Conservation (phyloP, 2,329 filamentous ascomycete genomes). For the Penicillium sp. region DNA sequence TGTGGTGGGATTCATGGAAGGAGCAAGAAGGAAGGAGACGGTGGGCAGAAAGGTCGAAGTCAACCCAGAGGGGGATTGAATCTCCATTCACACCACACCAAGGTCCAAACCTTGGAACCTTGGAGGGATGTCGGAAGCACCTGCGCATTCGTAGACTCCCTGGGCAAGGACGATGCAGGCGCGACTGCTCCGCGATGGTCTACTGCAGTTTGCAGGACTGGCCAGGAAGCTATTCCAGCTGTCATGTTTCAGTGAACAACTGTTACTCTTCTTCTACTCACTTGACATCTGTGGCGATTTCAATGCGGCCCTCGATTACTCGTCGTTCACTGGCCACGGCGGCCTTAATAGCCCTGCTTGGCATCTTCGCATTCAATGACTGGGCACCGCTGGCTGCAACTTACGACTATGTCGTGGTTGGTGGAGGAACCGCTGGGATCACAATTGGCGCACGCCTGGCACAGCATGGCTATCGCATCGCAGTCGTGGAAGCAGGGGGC, state of each 20-base stretch:
- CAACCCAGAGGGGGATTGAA: too few relatives aligned
- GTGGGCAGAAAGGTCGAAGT: not conserved
- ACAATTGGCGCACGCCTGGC: constrained; percentile 53
- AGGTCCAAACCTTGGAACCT: too few relatives aligned
- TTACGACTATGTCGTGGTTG: constrained; percentile 36
- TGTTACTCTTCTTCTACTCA: too few relatives aligned
- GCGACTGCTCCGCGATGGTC: too few relatives aligned
- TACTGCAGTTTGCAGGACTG: too few relatives aligned
- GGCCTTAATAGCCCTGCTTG: constrained; percentile 1
- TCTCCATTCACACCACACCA: too few relatives aligned
- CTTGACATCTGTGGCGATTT: not conserved
- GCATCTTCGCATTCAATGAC: not conserved
- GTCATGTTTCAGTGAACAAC: too few relatives aligned
- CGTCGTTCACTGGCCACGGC: not conserved
- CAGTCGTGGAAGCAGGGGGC: constrained; percentile 43
- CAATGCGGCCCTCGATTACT: constrained; percentile 2
- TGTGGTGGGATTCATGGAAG: not conserved
- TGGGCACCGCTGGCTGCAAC: constrained; percentile 11
- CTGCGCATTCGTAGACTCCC: too few relatives aligned
- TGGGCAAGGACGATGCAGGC: too few relatives aligned
- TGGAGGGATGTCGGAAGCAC: too few relatives aligned
- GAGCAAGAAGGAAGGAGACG: not conserved
- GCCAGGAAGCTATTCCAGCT: too few relatives aligned
- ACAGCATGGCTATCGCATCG: constrained; percentile 44
- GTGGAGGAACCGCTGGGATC: constrained; percentile 40